Conservation (phyloP, 352 stramenopile species). For the Halophytophthora polymorphica region DNA sequence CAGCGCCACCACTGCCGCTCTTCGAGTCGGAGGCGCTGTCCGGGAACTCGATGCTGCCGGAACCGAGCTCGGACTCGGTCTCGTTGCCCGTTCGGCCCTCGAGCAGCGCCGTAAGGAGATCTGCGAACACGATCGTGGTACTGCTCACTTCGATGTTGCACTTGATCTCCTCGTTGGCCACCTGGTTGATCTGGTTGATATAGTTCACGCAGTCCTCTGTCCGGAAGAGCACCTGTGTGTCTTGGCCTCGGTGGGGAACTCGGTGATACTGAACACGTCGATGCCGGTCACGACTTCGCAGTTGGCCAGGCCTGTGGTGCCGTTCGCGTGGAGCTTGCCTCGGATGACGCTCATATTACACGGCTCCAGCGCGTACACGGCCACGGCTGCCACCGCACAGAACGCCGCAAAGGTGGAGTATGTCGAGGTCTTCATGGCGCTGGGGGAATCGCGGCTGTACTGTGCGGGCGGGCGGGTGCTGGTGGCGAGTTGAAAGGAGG, state of each 20-base stretch:
- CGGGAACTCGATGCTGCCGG: conserved; percentile 17
- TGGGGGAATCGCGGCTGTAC: too few species aligned
- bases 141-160: conserved; percentile 41
- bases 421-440: conserved; percentile 28
- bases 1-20: not conserved
- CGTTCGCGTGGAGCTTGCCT: conserved; percentile 45
- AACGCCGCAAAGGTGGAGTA: conserved; percentile 13
- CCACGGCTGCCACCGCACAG: conserved; percentile 4
- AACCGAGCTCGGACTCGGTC: conserved; percentile 30
- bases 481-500: too few species aligned
- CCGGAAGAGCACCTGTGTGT: conserved; percentile 38
- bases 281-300: conserved; percentile 32
- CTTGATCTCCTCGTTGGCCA: conserved; percentile 53
- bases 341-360: conserved; percentile 56
- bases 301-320: conserved; percentile 35
- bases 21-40: conserved; percentile 10
- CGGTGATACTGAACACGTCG: conserved; percentile 41
- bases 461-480: not conserved
- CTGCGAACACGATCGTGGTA: conserved; percentile 33
- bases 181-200: conserved; percentile 65
- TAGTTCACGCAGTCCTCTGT: conserved; percentile 60
- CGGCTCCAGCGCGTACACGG: conserved; percentile 17
- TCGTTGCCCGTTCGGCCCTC: conserved; percentile 62
- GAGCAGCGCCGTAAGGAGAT: conserved; percentile 46
- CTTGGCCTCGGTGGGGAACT: conserved; percentile 44